phyloP scores from a whole-genome alignment of 2,329 filamentous ascomycete species.

The Beauveria sp. region DNA sequence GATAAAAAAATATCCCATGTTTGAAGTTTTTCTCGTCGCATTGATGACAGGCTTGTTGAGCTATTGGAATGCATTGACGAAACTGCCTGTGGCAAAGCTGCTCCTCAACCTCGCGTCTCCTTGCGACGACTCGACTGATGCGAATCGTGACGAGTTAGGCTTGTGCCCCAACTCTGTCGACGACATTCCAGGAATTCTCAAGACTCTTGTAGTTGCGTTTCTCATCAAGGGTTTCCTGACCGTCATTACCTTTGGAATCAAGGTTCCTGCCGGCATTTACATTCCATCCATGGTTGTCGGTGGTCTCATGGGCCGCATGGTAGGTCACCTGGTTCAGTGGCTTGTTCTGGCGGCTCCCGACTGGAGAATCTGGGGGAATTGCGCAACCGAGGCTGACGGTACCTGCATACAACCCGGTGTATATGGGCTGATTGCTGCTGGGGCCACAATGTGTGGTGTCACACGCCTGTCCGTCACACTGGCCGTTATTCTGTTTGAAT shows the following conservation, averaged over 20 bases:
- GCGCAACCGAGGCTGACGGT: conserved; percentile 61
- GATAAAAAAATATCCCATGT: conserved; percentile 75
- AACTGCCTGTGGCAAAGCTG: conserved; percentile 81
- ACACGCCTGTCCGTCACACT: conserved; percentile 89
- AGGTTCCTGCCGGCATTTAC: conserved; percentile 94
- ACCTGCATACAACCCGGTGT: conserved; percentile 94
- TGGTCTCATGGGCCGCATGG: conserved; percentile 78
- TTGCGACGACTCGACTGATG: conserved; percentile 59
- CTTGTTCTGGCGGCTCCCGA: conserved; percentile 66
- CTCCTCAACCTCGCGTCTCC: conserved; percentile 86
- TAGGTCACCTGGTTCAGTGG: conserved; percentile 81
- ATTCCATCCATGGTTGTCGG: conserved; percentile 98
- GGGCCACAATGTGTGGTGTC: conserved; percentile 96
- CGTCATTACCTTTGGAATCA: conserved; percentile 88
- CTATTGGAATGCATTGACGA: conserved; percentile 91
- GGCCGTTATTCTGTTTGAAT: conserved; percentile 89
- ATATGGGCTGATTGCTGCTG: conserved; percentile 88
- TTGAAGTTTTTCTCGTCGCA: conserved; percentile 85
- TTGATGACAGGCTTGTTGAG: conserved; percentile 74
- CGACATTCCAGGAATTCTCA: conserved; percentile 71
- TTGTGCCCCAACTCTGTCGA: conserved; percentile 67
- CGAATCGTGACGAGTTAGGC: conserved; percentile 56
- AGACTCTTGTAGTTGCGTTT: conserved; percentile 68
- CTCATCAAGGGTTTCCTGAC: conserved; percentile 86
- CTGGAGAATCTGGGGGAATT: conserved; percentile 66